Percentiles rank a stretch among this genome's conserved stretches.
These are phyloP conservation scores for Trichoderma afroharzianum DNA, from an alignment of 2,329 filamentous ascomycete species.

Conservation along the genomic window DNA sequence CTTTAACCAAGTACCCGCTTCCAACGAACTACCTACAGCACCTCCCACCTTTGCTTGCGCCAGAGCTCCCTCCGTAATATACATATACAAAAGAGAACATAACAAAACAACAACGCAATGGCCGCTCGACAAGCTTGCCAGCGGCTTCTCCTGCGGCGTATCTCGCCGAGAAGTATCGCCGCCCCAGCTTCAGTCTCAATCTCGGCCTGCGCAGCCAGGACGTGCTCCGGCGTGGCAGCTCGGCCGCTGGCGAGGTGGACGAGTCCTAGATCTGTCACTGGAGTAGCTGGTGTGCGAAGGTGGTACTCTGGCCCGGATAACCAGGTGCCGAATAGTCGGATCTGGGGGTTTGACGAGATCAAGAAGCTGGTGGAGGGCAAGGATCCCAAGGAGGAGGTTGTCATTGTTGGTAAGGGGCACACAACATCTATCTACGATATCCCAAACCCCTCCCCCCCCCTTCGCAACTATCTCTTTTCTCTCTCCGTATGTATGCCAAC, in stretches of 20 bases:
- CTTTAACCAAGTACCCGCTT: background rate
- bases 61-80: background rate
- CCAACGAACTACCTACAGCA: background rate
- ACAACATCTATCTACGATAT: background rate
- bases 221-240: background rate
- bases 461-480: background rate
- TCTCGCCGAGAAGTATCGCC: background rate
- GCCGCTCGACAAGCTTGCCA: background rate
- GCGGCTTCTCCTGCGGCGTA: background rate
- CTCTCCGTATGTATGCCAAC: background rate
- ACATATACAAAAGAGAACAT: background rate
- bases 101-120: background rate
- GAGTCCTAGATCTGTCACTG: background rate
- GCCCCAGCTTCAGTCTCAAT: background rate
- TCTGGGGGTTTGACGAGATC: conserved; percentile 43
- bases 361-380: conserved; percentile 11
- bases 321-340: conserved; percentile 27
- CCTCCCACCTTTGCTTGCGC: background rate
- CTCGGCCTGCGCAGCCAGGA: background rate
- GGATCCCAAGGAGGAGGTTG: conserved; percentile 26
- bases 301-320: conserved; percentile 27
- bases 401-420: conserved; percentile 47
- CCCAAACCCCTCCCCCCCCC: background rate
- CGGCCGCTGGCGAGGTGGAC: background rate
- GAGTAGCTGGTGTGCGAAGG: conserved; percentile 17